Evolutionary conservation across 768 basidiomycete species (phyloP).

Genomic region (Favolaschia claudopus): DNA sequence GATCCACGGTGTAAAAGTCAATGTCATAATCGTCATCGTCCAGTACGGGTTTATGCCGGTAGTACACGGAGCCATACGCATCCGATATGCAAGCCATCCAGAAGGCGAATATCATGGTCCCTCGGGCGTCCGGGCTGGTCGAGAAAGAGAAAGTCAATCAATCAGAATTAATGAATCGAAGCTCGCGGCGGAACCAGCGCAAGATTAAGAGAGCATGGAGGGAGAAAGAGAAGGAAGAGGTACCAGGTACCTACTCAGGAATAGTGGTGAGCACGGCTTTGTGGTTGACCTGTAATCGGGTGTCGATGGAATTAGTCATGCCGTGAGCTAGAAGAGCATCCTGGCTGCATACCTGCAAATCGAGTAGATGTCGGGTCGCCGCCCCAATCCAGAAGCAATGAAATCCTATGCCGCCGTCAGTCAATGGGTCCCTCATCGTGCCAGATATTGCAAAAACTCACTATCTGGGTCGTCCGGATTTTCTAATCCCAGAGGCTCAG

Average conservation of each 20-base stretch:
- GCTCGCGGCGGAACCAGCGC: not conserved
- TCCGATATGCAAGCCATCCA: slow-evolving; percentile 92
- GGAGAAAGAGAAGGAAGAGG: not conserved
- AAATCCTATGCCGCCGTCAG: too few relatives aligned
- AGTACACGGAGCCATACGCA: slow-evolving; percentile 84
- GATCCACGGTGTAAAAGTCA: slow-evolving; percentile 84
- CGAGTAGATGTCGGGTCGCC: slow-evolving; percentile 80
- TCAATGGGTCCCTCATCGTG: too few relatives aligned
- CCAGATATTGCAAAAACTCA: slow-evolving; percentile 45
- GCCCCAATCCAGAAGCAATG: slow-evolving; percentile 86
- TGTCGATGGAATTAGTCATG: slow-evolving; percentile 9
- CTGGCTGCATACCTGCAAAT: slow-evolving; percentile 77
- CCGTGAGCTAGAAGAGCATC: slow-evolving; percentile 26
- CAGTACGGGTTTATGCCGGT: slow-evolving; percentile 84
- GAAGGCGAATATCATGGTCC: slow-evolving; percentile 92
- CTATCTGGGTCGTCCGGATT: slow-evolving; percentile 76
- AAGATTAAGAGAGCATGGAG: not conserved
- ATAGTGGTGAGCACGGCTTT: slow-evolving; percentile 80
- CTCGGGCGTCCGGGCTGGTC: slow-evolving; percentile 65
- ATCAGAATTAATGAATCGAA: not conserved
- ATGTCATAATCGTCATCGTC: slow-evolving; percentile 92
- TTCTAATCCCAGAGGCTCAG: slow-evolving; percentile 52
- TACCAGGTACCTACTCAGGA: slow-evolving; percentile 50
- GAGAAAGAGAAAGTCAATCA: slow-evolving; percentile 1
- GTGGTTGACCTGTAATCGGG: slow-evolving; percentile 74